Evolutionary conservation across 768 basidiomycete species (phyloP).

Genomic region (Psilocybe sp.): DNA sequence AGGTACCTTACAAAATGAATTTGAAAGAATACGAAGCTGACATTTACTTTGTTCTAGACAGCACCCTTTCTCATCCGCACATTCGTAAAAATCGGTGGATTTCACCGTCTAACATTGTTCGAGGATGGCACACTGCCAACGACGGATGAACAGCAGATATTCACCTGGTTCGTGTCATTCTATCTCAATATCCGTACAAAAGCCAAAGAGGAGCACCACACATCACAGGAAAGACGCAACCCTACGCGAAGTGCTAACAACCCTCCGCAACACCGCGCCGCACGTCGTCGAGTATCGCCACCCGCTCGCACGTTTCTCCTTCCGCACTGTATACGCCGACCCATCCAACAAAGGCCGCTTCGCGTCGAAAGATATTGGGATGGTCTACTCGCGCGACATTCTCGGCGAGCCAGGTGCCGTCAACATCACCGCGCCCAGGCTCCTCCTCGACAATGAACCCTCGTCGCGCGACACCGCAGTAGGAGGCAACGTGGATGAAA

Average conservation of each 20-base stretch:
- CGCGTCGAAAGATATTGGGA: conserved; percentile 75
- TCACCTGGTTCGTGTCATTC: conserved; percentile 57
- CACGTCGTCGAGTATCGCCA: conserved; percentile 71
- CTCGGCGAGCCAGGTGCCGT: conserved; percentile 75
- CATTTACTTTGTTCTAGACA: conserved; percentile 40
- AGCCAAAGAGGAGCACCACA: neutral
- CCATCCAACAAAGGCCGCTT: conserved; percentile 68
- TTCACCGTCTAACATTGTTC: conserved; percentile 71
- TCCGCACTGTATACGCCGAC: conserved; percentile 79
- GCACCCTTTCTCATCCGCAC: conserved; percentile 80
- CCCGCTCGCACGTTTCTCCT: conserved; percentile 78
- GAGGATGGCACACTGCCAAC: conserved; percentile 77
- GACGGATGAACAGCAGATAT: conserved; percentile 80
- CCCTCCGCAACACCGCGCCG: conserved; percentile 70
- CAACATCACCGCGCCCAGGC: conserved; percentile 52
- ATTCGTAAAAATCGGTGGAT: conserved; percentile 79
- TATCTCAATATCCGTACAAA: neutral
- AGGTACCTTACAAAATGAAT: conserved; percentile 30
- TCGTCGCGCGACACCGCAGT: conserved; percentile 23
- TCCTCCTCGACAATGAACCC: conserved; percentile 49
- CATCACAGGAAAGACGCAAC: conserved; percentile 77
- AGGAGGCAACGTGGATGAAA: too few relatives aligned
- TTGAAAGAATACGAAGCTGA: neutral
- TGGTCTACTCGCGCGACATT: conserved; percentile 81
- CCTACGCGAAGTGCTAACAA: conserved; percentile 73